phyloP scores from a whole-genome alignment of 129 eudicot species.

The Logfia minima region DNA sequence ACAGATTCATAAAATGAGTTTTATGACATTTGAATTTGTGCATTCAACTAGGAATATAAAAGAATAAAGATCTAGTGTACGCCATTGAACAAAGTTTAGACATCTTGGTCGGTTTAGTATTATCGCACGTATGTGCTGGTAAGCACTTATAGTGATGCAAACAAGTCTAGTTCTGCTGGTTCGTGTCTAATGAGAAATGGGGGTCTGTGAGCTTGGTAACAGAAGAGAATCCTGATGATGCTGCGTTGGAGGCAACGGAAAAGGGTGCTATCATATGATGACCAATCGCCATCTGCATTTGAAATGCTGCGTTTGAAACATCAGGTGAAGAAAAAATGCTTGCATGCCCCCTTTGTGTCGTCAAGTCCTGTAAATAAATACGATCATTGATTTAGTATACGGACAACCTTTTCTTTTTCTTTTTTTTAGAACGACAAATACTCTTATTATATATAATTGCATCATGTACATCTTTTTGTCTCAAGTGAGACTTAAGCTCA shows the following conservation, averaged over 20 bases:
- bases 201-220: slow-evolving; percentile 30
- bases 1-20: not conserved
- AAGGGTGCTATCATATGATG: slow-evolving; percentile 38
- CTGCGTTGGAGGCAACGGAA: slow-evolving; percentile 63
- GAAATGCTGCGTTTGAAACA: not conserved
- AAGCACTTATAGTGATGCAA: slow-evolving; percentile 21
- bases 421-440: too few relatives aligned
- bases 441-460: too few relatives aligned
- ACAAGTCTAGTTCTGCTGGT: slow-evolving; percentile 18
- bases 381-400: not conserved
- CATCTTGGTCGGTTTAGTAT: slow-evolving; percentile 5
- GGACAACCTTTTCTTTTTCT: too few relatives aligned
- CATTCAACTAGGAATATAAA: not conserved
- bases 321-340: slow-evolving; percentile 35
- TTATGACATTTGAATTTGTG: not conserved
- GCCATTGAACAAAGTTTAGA: slow-evolving; percentile 3
- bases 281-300: slow-evolving; percentile 37
- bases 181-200: slow-evolving; percentile 26
- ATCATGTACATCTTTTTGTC: too few relatives aligned
- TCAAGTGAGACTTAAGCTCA: too few relatives aligned
- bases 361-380: slow-evolving; percentile 45
- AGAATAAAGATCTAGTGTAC: not conserved
- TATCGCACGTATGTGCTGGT: slow-evolving; percentile 3
- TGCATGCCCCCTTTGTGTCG: slow-evolving; percentile 36
- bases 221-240: slow-evolving; percentile 98